A percentile compares a stretch with the other conserved stretches of the same genome.
Conservation (phyloP, 768 basidiomycete genomes). For the Chalciporus pseudorubinellus region DNA sequence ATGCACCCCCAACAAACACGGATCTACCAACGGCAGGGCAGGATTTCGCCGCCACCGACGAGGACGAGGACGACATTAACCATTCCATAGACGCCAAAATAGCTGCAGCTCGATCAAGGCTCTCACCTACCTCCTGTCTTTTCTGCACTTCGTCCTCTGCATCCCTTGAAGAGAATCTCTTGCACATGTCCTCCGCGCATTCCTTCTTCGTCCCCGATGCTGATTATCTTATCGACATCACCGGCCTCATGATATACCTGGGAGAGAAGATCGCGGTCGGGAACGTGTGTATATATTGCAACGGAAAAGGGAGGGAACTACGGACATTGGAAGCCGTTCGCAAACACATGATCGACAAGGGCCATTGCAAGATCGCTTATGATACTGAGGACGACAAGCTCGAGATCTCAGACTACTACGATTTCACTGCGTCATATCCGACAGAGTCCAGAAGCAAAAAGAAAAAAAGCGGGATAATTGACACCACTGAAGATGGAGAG, state of each 20-base stretch:
- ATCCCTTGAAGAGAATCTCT: constrained; percentile 62
- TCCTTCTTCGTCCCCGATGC: constrained; percentile 97
- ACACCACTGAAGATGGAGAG: constrained; percentile 34
- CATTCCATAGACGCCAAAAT: constrained; percentile 72
- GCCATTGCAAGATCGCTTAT: constrained; percentile 95
- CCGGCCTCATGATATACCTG: constrained; percentile 80
- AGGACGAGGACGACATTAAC: constrained; percentile 42
- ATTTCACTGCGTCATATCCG: constrained; percentile 83
- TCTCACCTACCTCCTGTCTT: constrained; percentile 71
- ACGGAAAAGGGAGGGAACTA: constrained; percentile 78
- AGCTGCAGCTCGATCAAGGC: constrained; percentile 61
- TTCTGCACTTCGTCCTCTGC: constrained; percentile 67
- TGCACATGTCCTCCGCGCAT: constrained; percentile 85
- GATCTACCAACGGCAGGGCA: constrained; percentile 34
- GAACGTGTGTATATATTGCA: constrained; percentile 91
- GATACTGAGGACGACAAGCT: constrained; percentile 76
- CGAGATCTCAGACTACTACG: constrained; percentile 91
- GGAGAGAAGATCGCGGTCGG: constrained; percentile 93
- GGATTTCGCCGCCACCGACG: constrained; percentile 38
- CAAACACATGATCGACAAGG: constrained; percentile 95
- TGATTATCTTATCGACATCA: constrained; percentile 81
- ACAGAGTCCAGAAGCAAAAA: constrained; percentile 32
- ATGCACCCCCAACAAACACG: constrained; percentile 4
- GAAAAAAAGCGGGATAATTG: constrained; percentile 27
- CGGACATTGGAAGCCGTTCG: constrained; percentile 82